Base-by-base conservation (phyloP, 176 grass and related monocot species). In the Sorghum bicolor region DNA sequence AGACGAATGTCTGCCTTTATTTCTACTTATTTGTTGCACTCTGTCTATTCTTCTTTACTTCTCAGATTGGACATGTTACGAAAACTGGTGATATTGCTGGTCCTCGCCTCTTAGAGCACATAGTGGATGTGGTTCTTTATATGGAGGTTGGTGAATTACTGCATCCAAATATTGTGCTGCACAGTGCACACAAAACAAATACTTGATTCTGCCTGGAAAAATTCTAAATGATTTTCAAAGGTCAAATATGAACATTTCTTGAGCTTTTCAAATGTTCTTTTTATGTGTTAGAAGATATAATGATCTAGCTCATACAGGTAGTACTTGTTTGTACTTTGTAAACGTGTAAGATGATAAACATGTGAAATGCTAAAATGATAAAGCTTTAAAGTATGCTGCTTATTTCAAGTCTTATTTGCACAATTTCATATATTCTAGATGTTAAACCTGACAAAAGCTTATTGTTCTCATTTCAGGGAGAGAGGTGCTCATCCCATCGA, bases 111-210 rank as follows among this genome's bases (percentile, higher is more conserved):
- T 86, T 98, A 66, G 96, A 98, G 87, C 93, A 98, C 84, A 98
- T 98, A 66, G 93, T 98, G 41, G 96, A 95, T 95, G 93, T 88
- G 88, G 96, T 98, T 90, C 81, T 98, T 9, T 98, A 98, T 81
- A 98, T 98, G 96, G 96, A 98, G 96, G 96, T 98, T 79, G 66
- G 79, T 82, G 44, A 80, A 86, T 48, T 66, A 47, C 57, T 72
- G 43, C 33, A 37, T 82, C 29, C 3, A 29, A 38, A 8, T 14
- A 67, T 37, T 67, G 26, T 77, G 38, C 65, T 22, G 6, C 57
- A 73, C 34, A 64, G 55, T 22, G 6, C 57, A 73, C 34, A 64
- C 70, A 83, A 45, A 82, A 33, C 13, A 39, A 39, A 77, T 62
- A 61, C 33, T 39, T 61, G 53, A n/a, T 58, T 34, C 52, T 77